These are phyloP conservation scores for Bocquillonia castaneifolia DNA, from an alignment of 441 rosid genomes.

Conservation along the genomic window DNA sequence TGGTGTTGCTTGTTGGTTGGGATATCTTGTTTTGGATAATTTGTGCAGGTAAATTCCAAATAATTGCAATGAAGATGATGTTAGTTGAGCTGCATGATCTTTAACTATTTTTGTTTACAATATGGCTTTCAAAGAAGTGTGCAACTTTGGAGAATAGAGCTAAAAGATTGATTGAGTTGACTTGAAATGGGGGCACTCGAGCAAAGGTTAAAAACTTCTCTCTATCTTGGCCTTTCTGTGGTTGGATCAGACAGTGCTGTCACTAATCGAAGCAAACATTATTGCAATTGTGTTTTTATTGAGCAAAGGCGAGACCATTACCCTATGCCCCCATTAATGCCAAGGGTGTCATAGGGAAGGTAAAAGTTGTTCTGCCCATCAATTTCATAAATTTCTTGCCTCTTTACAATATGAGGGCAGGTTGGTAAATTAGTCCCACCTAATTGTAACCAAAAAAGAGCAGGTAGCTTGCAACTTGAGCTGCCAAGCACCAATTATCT, in stretches of 20 bases:
- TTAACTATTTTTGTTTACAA: neutral
- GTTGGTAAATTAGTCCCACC: slow-evolving; percentile 19
- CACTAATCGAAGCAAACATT: neutral
- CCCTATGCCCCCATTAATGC: neutral
- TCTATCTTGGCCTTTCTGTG: neutral
- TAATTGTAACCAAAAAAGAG: neutral
- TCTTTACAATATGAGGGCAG: slow-evolving; percentile 19
- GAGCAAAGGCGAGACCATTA: neutral
- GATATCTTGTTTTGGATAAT: neutral
- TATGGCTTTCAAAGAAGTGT: neutral
- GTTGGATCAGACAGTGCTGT: neutral
- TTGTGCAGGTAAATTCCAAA: neutral
- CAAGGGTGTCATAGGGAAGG: neutral
- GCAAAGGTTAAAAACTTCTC: neutral
- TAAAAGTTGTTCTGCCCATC: neutral
- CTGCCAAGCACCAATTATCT: neutral
- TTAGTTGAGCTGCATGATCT: neutral
- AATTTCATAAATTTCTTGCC: slow-evolving; percentile 27
- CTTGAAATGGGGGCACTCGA: neutral
- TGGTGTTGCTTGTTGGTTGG: neutral
- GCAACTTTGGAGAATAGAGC: neutral
- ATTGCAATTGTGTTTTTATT: neutral
- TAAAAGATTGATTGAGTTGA: neutral
- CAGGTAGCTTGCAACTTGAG: neutral
- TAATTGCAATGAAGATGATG: neutral